phyloP scores from a whole-genome alignment of 1,139 yeast genomes.

The Tardiomyces digboiensis region DNA sequence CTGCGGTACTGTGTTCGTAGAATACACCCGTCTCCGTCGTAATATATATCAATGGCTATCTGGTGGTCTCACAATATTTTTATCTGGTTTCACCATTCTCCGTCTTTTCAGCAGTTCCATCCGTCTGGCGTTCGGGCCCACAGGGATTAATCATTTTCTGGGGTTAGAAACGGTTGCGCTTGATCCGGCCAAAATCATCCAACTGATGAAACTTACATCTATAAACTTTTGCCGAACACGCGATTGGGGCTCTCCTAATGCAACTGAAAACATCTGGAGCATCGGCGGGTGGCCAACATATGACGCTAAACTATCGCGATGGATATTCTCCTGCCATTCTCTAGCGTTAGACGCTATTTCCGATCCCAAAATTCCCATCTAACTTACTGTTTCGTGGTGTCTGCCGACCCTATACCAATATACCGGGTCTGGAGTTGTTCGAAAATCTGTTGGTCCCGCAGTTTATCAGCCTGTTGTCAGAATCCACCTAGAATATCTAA shows the following conservation, averaged over 20 bases:
- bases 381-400: conserved; percentile 40
- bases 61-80: too few species aligned
- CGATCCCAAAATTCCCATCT: not conserved
- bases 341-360: not conserved
- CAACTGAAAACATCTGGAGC: conserved; percentile 58
- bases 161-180: not conserved
- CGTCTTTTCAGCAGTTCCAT: not conserved
- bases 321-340: conserved; percentile 52
- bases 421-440: conserved; percentile 53
- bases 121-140: not conserved
- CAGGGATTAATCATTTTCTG: not conserved
- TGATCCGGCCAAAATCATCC: not conserved
- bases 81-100: too few species aligned
- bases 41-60: too few species aligned
- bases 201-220: conserved; percentile 26
- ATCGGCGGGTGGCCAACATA: conserved; percentile 61
- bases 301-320: conserved; percentile 66
- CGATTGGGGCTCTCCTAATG: conserved; percentile 44
- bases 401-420: conserved; percentile 64
- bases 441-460: conserved; percentile 54
- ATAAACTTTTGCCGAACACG: conserved; percentile 42
- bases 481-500: not conserved
- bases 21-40: too few species aligned
- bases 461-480: conserved; percentile 49
- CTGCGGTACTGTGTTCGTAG: too few species aligned